phyloP scores from a whole-genome alignment of 345 rosid genomes.

The Eucalyptus pauciflora region DNA sequence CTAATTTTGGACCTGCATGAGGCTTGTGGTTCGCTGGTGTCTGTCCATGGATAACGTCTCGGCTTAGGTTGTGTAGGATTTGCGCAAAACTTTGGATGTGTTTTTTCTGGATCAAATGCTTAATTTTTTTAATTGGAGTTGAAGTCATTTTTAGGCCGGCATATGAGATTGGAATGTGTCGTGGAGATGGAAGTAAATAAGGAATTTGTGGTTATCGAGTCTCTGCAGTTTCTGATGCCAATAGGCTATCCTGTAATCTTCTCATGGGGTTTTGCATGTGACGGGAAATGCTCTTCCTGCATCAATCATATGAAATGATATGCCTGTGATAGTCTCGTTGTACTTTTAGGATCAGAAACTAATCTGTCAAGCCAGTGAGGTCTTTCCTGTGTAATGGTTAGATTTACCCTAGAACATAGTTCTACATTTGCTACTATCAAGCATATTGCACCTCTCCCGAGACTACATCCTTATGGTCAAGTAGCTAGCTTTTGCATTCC shows the following conservation, averaged over 20 bases:
- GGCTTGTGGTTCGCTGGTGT: neutral
- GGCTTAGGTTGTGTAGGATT: neutral
- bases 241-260: neutral
- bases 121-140: neutral
- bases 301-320: neutral
- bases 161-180: neutral
- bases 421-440: neutral
- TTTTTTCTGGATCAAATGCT: neutral
- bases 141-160: neutral
- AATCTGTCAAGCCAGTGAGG: neutral
- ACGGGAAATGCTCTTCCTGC: neutral
- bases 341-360: neutral
- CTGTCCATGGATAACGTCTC: neutral
- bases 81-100: neutral
- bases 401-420: neutral
- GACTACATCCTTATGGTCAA: neutral
- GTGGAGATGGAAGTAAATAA: neutral
- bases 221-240: neutral
- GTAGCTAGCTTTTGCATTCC: neutral
- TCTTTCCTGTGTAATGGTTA: neutral
- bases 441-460: neutral
- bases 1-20: neutral
- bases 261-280: neutral
- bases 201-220: neutral
- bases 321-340: neutral